Evolutionary conservation across 139 green algal species (phyloP).

Genomic region (Zygnema cylindricum): DNA sequence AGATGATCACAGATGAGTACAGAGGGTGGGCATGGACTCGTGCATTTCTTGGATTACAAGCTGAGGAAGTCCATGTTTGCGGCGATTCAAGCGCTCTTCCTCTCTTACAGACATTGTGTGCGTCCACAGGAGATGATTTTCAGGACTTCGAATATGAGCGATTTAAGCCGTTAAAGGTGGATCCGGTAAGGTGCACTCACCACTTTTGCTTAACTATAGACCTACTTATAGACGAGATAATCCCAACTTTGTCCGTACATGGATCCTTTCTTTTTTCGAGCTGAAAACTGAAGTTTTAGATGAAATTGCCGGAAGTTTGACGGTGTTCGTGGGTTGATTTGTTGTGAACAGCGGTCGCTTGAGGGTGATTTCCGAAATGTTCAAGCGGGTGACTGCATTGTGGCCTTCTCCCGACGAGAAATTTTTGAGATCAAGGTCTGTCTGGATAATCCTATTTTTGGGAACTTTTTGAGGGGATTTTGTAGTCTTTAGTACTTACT

Average conservation of each 20-base stretch:
- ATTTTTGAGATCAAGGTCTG: conserved; percentile 80
- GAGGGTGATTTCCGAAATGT: conserved; percentile 64
- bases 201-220: neutral
- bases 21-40: conserved; percentile 94
- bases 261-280: too few species aligned
- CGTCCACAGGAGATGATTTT: conserved; percentile 59
- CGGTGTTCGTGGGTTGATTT: too few species aligned
- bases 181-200: neutral
- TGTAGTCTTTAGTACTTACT: too few species aligned
- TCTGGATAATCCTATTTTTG: too few species aligned
- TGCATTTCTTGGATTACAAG: conserved; percentile 72
- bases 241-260: too few species aligned
- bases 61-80: conserved; percentile 90
- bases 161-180: conserved; percentile 70
- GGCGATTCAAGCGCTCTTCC: conserved; percentile 83
- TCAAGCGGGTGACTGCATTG: conserved; percentile 86
- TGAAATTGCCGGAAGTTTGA: too few species aligned
- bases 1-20: conserved; percentile 82
- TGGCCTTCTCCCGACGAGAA: conserved; percentile 86
- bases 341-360: conserved; percentile 44
- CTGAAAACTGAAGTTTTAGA: too few species aligned
- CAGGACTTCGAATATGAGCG: conserved; percentile 71
- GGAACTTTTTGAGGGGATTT: too few species aligned
- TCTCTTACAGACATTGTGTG: conserved; percentile 73
- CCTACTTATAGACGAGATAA: neutral